These are phyloP conservation scores for Suhomyces xylopsoci DNA, from an alignment of 805 yeast species.

Conservation along the genomic window DNA sequence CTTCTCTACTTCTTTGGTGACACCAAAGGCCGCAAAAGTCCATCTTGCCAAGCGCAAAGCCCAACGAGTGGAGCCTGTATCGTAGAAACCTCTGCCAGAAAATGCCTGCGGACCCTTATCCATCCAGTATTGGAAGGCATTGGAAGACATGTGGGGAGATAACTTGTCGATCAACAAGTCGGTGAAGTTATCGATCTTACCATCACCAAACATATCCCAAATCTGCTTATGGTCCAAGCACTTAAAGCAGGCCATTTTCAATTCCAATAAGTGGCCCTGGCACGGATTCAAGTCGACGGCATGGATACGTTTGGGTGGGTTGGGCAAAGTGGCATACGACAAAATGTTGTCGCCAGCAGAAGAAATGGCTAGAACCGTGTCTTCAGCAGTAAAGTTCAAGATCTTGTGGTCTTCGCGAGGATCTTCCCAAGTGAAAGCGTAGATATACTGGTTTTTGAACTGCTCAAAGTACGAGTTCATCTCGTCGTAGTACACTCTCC, in stretches of 20 bases:
- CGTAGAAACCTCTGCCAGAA: constrained; percentile 58
- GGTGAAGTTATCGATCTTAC: constrained; percentile 51
- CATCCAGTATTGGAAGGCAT: constrained; percentile 81
- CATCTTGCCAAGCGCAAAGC: constrained; percentile 67
- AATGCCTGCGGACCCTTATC: constrained; percentile 60
- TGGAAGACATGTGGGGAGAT: constrained; percentile 70
- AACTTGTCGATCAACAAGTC: constrained; percentile 49
- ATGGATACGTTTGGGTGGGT: constrained; percentile 73
- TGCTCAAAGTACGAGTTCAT: constrained; percentile 63
- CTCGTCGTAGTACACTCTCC: constrained; percentile 81
- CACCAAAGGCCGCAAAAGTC: constrained; percentile 57
- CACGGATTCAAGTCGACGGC: constrained; percentile 84
- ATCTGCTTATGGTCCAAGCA: constrained; percentile 51
- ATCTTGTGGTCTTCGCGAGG: constrained; percentile 76
- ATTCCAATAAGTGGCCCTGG: constrained; percentile 76
- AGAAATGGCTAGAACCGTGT: constrained; percentile 77
- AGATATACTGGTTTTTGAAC: constrained; percentile 75
- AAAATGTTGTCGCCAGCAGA: constrained; percentile 84
- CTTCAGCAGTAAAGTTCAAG: constrained; percentile 56
- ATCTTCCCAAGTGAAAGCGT: constrained; percentile 90
- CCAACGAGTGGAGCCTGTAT: constrained; percentile 86
- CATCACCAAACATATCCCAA: constrained; percentile 78
- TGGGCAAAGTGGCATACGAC: constrained; percentile 67
- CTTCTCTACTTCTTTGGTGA: constrained; percentile 47
- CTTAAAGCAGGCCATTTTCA: constrained; percentile 70